Percentiles rank a stretch among this genome's conserved stretches.
Evolutionary conservation across 2,329 filamentous ascomycete genomes (phyloP).

Genomic region (Pseudogymnoascus pannorum): DNA sequence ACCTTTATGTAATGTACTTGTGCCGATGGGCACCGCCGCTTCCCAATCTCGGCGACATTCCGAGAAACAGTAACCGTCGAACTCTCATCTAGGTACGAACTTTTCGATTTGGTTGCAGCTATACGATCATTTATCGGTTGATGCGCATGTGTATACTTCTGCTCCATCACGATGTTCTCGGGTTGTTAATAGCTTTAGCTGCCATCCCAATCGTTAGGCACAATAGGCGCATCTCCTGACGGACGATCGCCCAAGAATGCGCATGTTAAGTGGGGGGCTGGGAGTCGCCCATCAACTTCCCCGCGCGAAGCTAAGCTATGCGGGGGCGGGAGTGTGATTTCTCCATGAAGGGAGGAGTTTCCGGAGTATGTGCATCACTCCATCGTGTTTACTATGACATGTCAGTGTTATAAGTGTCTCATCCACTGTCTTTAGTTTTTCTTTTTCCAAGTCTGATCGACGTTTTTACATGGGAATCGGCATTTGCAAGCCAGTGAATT

Average conservation of each 20-base stretch:
- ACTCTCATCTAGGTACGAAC: background rate
- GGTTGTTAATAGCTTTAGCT: background rate
- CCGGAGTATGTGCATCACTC: background rate
- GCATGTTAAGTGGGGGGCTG: background rate
- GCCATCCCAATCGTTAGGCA: background rate
- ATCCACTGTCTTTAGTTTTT: background rate
- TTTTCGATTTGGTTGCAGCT: background rate
- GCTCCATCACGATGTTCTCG: background rate
- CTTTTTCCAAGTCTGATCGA: background rate
- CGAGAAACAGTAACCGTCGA: background rate
- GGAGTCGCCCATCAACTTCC: background rate
- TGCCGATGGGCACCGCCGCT: background rate
- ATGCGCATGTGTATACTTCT: background rate
- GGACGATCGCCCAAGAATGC: background rate
- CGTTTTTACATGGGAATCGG: background rate
- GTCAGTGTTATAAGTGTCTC: background rate
- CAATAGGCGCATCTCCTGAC: background rate
- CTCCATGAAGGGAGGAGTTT: background rate
- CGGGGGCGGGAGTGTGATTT: background rate
- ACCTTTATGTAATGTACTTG: too few species aligned
- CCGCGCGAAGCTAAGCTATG: background rate
- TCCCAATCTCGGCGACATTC: background rate
- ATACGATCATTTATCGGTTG: background rate
- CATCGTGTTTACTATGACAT: background rate
- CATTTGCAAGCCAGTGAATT: background rate